Evolutionary conservation across 192 early-diverging fungal genomes (phyloP).

Genomic region (Bifiguratus adelaidae): DNA sequence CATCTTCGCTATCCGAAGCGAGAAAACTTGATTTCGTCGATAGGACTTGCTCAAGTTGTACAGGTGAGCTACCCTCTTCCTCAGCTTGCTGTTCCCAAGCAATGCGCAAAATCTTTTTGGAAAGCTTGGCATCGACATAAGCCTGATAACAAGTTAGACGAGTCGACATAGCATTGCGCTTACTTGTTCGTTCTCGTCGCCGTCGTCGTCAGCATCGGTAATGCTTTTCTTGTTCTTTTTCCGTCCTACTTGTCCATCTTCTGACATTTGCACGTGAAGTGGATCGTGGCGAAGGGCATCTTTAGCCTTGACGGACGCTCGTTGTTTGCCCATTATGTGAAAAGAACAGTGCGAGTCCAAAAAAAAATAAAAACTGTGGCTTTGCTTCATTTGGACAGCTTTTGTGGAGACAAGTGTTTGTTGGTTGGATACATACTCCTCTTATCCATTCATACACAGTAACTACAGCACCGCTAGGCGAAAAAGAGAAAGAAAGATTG

Average conservation of each 20-base stretch:
- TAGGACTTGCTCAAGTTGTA: constrained; percentile 17
- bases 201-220: constrained; percentile 43
- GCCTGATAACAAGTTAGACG: constrained; percentile 35
- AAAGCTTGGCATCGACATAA: constrained; percentile 84
- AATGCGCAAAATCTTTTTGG: constrained; percentile 79
- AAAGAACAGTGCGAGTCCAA: no score
- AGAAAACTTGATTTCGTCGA: background rate
- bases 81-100: constrained; percentile 90
- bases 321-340: no score
- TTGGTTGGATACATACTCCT: no score
- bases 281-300: constrained; percentile 70
- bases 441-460: no score
- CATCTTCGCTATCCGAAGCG: constrained; percentile 21
- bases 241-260: no score
- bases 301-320: constrained; percentile 42
- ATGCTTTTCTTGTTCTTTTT: constrained; percentile 40
- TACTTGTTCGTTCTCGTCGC: constrained; percentile 45
- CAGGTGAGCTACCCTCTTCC: constrained; percentile 50
- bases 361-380: no score
- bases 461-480: no score
- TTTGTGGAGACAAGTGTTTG: no score
- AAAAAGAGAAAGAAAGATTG: no score
- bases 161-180: no score
- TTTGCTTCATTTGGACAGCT: no score
- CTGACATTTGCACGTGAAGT: constrained; percentile 65